These are phyloP conservation scores for Vickermania spadyakhi DNA, from an alignment of 208 protist genomes.

Conservation along the genomic window DNA sequence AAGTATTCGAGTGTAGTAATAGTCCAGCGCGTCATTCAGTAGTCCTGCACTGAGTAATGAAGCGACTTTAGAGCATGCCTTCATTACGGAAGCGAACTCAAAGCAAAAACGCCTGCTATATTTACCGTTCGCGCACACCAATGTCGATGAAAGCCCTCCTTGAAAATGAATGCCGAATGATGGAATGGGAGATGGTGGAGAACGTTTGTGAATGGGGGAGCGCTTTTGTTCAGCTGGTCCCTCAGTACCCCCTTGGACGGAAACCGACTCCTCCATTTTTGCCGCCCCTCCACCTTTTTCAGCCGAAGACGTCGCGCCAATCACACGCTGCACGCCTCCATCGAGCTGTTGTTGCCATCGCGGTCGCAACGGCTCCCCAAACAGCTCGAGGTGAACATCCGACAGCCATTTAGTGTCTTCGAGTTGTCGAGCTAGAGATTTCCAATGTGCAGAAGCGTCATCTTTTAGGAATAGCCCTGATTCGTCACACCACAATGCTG, in stretches of 20 bases:
- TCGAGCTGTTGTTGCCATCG: slow-evolving; percentile 87
- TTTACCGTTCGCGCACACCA: slow-evolving; percentile 39
- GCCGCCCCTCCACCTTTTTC: slow-evolving; percentile 13
- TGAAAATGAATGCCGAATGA: neutral
- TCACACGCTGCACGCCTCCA: slow-evolving; percentile 71
- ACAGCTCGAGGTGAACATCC: slow-evolving; percentile 68
- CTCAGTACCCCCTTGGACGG: neutral
- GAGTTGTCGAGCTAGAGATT: slow-evolving; percentile 32
- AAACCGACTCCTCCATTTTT: neutral
- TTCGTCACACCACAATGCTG: slow-evolving; percentile 73
- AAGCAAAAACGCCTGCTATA: slow-evolving; percentile 65
- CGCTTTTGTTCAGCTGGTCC: neutral
- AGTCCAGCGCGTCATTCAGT: slow-evolving; percentile 64
- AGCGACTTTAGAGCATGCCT: slow-evolving; percentile 26
- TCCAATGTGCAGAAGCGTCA: slow-evolving; percentile 36
- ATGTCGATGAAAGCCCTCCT: slow-evolving; percentile 7
- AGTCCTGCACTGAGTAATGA: slow-evolving; percentile 27
- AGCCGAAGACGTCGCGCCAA: slow-evolving; percentile 32
- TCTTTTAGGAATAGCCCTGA: slow-evolving; percentile 55
- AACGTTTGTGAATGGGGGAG: neutral
- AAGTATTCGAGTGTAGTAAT: slow-evolving; percentile 71
- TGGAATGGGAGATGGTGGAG: neutral
- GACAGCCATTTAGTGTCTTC: slow-evolving; percentile 67
- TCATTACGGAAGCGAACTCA: slow-evolving; percentile 71
- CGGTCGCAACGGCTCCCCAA: slow-evolving; percentile 70